phyloP scores from a whole-genome alignment of 2,329 filamentous ascomycete species.

The Trichoderma endophyticum region DNA sequence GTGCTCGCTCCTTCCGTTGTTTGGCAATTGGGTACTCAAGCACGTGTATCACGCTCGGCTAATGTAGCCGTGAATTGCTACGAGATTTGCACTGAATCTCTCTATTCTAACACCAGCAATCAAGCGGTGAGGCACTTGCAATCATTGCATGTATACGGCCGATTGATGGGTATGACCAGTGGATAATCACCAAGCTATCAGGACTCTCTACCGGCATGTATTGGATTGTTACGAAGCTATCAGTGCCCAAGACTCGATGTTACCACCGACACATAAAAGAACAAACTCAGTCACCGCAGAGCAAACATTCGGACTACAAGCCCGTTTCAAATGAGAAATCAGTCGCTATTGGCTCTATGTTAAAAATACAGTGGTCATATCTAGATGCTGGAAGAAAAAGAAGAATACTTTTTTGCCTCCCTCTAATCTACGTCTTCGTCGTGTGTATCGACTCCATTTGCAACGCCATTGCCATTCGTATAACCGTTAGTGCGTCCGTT shows the following conservation, averaged over 20 bases:
- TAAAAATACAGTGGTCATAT: not conserved
- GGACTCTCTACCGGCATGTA: not conserved
- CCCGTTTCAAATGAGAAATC: not conserved
- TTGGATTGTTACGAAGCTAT: not conserved
- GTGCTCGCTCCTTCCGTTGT: slow-evolving; percentile 13
- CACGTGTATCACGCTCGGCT: slow-evolving; percentile 4
- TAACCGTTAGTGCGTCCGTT: slow-evolving; percentile 44
- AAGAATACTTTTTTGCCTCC: not conserved
- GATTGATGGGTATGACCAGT: not conserved
- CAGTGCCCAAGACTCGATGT: not conserved
- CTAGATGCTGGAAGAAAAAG: not conserved
- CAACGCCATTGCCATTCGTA: slow-evolving; percentile 23
- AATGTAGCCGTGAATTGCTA: not conserved
- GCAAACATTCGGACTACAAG: not conserved
- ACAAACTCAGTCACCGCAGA: not conserved
- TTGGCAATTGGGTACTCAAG: not conserved
- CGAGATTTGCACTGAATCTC: not conserved
- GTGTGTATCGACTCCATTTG: slow-evolving; percentile 32
- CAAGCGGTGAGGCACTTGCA: not conserved
- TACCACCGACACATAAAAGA: not conserved
- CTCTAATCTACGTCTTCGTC: slow-evolving; percentile 45
- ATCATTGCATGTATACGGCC: not conserved
- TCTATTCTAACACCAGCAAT: not conserved
- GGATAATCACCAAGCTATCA: not conserved
- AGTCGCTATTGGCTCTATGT: not conserved